A percentile compares a stretch with the other conserved stretches of the same genome.
Conservation (phyloP, 306 rosid genomes). For the Cucurbita maxima region DNA sequence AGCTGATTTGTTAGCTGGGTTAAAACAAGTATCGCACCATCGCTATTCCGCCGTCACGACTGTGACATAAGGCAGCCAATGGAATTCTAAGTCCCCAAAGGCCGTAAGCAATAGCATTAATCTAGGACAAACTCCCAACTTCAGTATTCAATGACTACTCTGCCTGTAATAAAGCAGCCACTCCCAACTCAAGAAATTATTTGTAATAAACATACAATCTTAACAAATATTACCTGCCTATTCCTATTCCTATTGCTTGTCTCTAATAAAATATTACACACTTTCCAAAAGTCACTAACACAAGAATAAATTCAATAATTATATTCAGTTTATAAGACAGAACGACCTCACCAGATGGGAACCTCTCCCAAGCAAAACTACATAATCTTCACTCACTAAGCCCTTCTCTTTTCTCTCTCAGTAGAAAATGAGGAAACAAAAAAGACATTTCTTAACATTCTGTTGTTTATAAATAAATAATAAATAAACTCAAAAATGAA, state of each 20-base stretch:
- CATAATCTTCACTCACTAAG: neutral
- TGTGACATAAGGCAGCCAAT: neutral
- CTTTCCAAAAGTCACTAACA: constrained; percentile 43
- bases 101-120: too few species aligned
- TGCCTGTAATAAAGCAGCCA: too few species aligned
- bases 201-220: neutral
- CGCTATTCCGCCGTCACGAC: too few species aligned
- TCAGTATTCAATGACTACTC: too few species aligned
- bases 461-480: constrained; percentile 8
- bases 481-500: constrained; percentile 6
- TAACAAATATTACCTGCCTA: neutral
- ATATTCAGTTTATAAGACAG: constrained; percentile 31
- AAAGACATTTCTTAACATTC: constrained; percentile 1
- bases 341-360: constrained; percentile 34
- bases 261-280: constrained; percentile 17
- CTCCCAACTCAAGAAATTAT: neutral
- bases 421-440: neutral
- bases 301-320: constrained; percentile 97
- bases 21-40: too few species aligned
- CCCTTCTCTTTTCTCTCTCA: neutral
- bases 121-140: too few species aligned
- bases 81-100: too few species aligned
- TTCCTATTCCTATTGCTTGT: neutral
- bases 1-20: too few species aligned
- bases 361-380: neutral